Conservation (phyloP, 768 basidiomycete species). For the Lanmaoa rubissima region DNA sequence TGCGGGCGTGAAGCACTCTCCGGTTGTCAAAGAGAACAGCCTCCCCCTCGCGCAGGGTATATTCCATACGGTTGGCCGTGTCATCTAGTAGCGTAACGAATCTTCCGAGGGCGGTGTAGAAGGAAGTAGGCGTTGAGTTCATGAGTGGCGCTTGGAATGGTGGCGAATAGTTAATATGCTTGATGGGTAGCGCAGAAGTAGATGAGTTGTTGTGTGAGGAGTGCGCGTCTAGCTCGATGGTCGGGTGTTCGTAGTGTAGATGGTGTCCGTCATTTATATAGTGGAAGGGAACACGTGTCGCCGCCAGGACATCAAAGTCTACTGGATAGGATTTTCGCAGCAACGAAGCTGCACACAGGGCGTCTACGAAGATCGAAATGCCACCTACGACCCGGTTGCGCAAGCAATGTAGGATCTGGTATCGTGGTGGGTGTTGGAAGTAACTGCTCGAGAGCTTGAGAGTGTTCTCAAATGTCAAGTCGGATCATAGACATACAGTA, state of each 20-base stretch:
- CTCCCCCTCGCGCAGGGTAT: slow-evolving; percentile 78
- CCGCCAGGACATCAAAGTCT: slow-evolving; percentile 57
- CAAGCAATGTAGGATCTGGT: slow-evolving; percentile 90
- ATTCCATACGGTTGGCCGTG: slow-evolving; percentile 49
- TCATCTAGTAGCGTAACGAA: slow-evolving; percentile 63
- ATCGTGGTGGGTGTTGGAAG: slow-evolving; percentile 87
- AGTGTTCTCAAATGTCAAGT: background rate
- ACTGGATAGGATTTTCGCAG: slow-evolving; percentile 47
- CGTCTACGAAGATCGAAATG: slow-evolving; percentile 83
- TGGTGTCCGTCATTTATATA: slow-evolving; percentile 92
- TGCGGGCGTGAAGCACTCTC: slow-evolving; percentile 83
- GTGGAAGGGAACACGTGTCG: slow-evolving; percentile 76
- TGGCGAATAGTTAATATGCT: slow-evolving; percentile 86
- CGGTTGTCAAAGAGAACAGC: slow-evolving; percentile 92
- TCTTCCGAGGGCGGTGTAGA: slow-evolving; percentile 59
- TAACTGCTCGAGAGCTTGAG: slow-evolving; percentile 52
- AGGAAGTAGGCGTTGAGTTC: slow-evolving; percentile 46
- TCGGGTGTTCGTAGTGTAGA: slow-evolving; percentile 67
- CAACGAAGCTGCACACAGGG: slow-evolving; percentile 57
- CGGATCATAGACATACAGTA: slow-evolving; percentile 60
- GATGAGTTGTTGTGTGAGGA: slow-evolving; percentile 7
- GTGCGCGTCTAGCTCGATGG: slow-evolving; percentile 58
- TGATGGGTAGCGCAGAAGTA: slow-evolving; percentile 36
- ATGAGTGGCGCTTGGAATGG: slow-evolving; percentile 88
- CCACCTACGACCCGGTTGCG: slow-evolving; percentile 84